Conservation (phyloP, 805 yeast genomes). For the Lachancea dasiensis region DNA sequence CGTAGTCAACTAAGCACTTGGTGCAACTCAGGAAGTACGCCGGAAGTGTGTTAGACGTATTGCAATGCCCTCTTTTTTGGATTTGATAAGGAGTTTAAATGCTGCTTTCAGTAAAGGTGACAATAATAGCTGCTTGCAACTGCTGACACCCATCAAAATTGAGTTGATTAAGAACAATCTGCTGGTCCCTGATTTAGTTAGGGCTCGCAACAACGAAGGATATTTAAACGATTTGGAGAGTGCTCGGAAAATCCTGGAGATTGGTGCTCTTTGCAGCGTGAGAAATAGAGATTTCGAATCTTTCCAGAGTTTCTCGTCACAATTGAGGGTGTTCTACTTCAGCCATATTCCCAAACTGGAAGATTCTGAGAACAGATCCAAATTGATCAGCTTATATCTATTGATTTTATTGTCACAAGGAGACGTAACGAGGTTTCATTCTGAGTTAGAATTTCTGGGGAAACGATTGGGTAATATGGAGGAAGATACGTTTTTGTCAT, state of each 20-base stretch:
- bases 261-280: slow-evolving; percentile 79
- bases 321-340: slow-evolving; percentile 72
- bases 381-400: slow-evolving; percentile 70
- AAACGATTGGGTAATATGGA: slow-evolving; percentile 44
- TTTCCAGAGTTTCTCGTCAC: slow-evolving; percentile 69
- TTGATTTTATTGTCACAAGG: slow-evolving; percentile 75
- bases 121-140: slow-evolving; percentile 51
- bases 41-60: neutral
- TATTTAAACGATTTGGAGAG: slow-evolving; percentile 62
- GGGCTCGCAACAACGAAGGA: slow-evolving; percentile 32
- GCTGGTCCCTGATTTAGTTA: slow-evolving; percentile 55
- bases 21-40: neutral
- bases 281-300: slow-evolving; percentile 52
- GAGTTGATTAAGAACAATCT: slow-evolving; percentile 73
- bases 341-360: slow-evolving; percentile 30
- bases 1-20: neutral
- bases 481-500: slow-evolving; percentile 62
- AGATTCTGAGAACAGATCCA: slow-evolving; percentile 56
- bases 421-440: slow-evolving; percentile 81
- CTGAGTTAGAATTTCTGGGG: slow-evolving; percentile 72
- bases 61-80: slow-evolving; percentile 48
- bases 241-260: slow-evolving; percentile 77
- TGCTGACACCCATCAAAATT: slow-evolving; percentile 68
- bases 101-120: slow-evolving; percentile 55
- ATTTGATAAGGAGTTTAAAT: slow-evolving; percentile 64